Conservation (phyloP, 306 rosid genomes). For the Dicorynia guianensis region DNA sequence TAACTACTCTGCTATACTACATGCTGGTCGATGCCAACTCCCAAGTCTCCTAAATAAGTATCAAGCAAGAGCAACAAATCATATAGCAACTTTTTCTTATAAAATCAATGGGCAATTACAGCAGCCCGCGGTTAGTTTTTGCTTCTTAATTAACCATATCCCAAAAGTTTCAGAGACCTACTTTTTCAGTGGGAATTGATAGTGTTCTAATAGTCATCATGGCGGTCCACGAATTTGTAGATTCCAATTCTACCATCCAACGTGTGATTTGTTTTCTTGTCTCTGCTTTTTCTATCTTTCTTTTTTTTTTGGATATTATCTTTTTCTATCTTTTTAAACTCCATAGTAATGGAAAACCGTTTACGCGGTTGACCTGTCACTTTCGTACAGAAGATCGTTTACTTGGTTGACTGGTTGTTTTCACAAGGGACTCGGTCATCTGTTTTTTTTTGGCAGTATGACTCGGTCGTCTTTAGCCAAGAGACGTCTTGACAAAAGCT, state of each 20-base stretch:
- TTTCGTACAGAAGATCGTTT: slow-evolving; percentile 39
- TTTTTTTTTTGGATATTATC: too few species aligned
- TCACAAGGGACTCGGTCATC: slow-evolving; percentile 50
- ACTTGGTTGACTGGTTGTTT: slow-evolving; percentile 49
- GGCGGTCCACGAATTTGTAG: slow-evolving; percentile 27
- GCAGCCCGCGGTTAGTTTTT: not conserved
- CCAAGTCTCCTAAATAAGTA: not conserved
- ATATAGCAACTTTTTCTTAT: not conserved
- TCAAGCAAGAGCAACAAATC: not conserved
- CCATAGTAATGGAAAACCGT: slow-evolving; percentile 41
- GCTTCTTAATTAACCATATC: too few species aligned
- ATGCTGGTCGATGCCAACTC: too few species aligned
- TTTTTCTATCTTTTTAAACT: slow-evolving; percentile 8
- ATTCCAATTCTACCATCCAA: slow-evolving; percentile 18
- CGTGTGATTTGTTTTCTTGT: slow-evolving; percentile 22
- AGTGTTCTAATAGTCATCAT: not conserved
- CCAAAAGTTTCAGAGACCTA: too few species aligned
- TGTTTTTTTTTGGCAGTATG: too few species aligned
- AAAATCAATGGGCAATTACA: not conserved
- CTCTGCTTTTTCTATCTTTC: slow-evolving; percentile 2
- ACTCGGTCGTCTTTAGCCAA: slow-evolving; percentile 46
- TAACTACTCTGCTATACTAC: not conserved
- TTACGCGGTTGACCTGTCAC: slow-evolving; percentile 62
- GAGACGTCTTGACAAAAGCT: not conserved
- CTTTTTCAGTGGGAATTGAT: not conserved